Evolutionary conservation across 2,329 filamentous ascomycete genomes (phyloP), one percentile per base, ranked within the genome.

Genomic region (Alternaria gaisen): DNA sequence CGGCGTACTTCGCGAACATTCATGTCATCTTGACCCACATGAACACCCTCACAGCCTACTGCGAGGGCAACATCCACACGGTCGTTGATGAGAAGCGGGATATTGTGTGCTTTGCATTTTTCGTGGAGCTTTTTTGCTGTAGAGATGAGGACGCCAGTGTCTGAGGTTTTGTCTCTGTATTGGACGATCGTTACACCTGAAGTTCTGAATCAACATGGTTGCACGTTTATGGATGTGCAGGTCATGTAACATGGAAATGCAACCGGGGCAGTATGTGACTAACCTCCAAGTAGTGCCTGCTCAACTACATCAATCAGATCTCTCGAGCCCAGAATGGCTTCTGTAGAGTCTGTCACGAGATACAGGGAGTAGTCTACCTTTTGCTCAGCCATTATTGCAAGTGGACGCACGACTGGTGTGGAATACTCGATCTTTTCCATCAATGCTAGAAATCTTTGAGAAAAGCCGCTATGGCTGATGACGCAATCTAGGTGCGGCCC

Each of bases 1-100:
- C 81, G 83, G 59, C 92, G 90, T 2, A 93, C 94, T 40, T 85
- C 84, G 9, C 80, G 73, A 28, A 92, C 77, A 60, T 87, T 88
- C 83, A 97, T 90, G 78, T 98, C 94, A 85, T 97, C 94, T 81
- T 98, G 94, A 7, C 95, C 95, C 51, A 98, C 87, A 77, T 98
- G 95, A 9, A 97, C 93, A 46, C 95, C 95, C 81, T 97, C 94
- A 58, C 92, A 95, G 12, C 89, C 91, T 43, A 94, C 86, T 14
- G 93, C 93, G 18, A 93, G 84, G 9, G 93, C 94, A 26, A 98
- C 92, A 76, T 97, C 94, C 6, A 97, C 87, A 12, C 94, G 88
- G 77, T 98, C 95, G 76, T 98, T 98, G 82, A 98, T 93, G 56
- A 98, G 83, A 58, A 98, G 85, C 30, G 94, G 94, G 3, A 97